These are phyloP conservation scores for Neurospora pannonica DNA, from an alignment of 495 filamentous ascomycete genomes.

Conservation along the genomic window DNA sequence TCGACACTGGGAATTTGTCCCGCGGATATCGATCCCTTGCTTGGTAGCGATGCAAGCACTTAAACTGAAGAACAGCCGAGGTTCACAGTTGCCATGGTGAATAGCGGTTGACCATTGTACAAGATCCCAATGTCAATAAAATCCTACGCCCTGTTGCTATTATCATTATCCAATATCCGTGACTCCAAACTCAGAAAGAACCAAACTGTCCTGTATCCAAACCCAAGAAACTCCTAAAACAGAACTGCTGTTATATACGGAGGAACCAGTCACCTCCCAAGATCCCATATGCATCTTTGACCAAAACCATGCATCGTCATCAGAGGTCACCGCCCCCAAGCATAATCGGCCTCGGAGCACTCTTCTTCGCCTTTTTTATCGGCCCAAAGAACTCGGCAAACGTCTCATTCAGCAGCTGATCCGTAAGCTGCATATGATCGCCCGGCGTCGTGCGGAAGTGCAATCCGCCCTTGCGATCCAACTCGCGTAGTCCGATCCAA, in stretches of 20 bases:
- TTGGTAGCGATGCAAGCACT: neutral
- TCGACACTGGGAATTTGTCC: neutral
- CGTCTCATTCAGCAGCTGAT: conserved; percentile 52
- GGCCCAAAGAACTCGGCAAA: conserved; percentile 70
- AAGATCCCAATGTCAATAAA: neutral
- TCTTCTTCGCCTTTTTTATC: conserved; percentile 17
- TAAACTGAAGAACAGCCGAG: neutral
- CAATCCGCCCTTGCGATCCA: conserved; percentile 74
- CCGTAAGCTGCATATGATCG: conserved; percentile 73
- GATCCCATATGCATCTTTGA: neutral
- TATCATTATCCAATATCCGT: neutral
- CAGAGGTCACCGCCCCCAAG: conserved; percentile 16
- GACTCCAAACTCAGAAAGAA: neutral
- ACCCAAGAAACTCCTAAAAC: neutral
- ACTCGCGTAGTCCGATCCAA: conserved; percentile 76
- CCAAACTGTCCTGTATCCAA: neutral
- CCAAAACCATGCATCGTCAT: neutral
- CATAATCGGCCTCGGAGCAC: conserved; percentile 3
- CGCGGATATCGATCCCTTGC: neutral
- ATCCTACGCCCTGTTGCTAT: neutral
- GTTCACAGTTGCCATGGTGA: neutral
- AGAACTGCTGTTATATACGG: neutral
- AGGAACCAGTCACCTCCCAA: neutral
- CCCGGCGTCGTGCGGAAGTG: conserved; percentile 64
- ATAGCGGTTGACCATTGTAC: neutral